phyloP scores from a whole-genome alignment of 441 rosid species.

The Flueggea neowawraea region DNA sequence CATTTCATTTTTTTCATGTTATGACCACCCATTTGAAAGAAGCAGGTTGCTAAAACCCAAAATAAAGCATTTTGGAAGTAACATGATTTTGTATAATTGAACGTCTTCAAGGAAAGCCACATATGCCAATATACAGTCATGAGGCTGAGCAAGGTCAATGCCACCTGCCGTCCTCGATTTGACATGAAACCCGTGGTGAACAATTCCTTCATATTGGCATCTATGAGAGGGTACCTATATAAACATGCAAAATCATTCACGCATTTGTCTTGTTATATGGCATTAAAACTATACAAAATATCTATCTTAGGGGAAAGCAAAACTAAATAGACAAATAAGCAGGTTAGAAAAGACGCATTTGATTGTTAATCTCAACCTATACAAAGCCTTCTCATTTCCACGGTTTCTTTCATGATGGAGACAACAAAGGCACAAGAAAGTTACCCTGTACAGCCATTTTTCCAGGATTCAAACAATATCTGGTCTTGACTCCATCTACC shows the following conservation, averaged over 20 bases:
- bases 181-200: conserved; percentile 90
- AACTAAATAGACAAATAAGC: not conserved
- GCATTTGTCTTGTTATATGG: not conserved
- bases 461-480: conserved; percentile 72
- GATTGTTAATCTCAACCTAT: no score
- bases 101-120: no score
- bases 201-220: conserved; percentile 92
- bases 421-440: not conserved
- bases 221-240: conserved; percentile 79
- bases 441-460: conserved; percentile 82
- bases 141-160: no score
- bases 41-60: no score
- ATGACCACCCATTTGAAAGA: no score
- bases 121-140: no score
- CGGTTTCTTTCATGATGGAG: not conserved
- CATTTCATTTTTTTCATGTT: no score
- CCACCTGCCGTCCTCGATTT: conserved; percentile 89
- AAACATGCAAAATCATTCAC: not conserved
- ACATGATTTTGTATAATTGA: no score
- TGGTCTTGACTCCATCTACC: conserved; percentile 63
- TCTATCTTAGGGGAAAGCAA: no score
- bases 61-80: no score
- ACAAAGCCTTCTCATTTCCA: no score
- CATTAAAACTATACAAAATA: no score
- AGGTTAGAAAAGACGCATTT: not conserved